These are phyloP conservation scores for Cordyceps cateniannulata DNA, from an alignment of 2,329 filamentous ascomycete species.

Conservation along the genomic window DNA sequence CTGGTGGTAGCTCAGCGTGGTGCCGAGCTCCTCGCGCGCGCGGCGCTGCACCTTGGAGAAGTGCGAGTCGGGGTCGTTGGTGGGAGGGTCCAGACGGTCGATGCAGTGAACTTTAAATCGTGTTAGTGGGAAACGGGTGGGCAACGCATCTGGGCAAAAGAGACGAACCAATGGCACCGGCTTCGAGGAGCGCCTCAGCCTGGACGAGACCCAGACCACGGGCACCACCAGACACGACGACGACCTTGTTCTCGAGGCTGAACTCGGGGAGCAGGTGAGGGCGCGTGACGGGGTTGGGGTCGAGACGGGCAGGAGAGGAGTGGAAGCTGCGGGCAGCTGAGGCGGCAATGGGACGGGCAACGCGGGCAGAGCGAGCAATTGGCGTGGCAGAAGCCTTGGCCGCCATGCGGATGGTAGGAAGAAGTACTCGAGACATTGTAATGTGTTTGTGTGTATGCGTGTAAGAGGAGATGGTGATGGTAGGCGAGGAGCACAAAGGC, in stretches of 20 bases:
- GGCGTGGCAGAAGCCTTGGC: conserved; percentile 9
- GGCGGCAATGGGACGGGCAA: conserved; percentile 10
- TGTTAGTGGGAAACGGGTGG: background rate
- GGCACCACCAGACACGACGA: conserved; percentile 70
- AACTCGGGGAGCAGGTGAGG: conserved; percentile 59
- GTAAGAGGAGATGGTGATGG: background rate
- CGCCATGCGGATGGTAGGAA: conserved; percentile 17
- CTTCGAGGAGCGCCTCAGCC: conserved; percentile 71
- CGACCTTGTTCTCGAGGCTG: conserved; percentile 64
- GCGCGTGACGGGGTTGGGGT: conserved; percentile 17
- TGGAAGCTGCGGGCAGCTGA: conserved; percentile 19
- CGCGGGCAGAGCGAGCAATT: conserved; percentile 1
- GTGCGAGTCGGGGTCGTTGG: conserved; percentile 37
- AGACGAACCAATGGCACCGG: conserved; percentile 57
- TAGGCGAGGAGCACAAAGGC: no score
- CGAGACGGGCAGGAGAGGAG: conserved; percentile 16
- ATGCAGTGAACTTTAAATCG: conserved; percentile 53
- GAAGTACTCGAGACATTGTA: conserved; percentile 22
- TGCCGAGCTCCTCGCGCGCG: conserved; percentile 58
- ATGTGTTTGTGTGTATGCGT: background rate
- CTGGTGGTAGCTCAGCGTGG: conserved; percentile 65
- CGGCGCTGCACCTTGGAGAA: conserved; percentile 60
- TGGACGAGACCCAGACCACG: conserved; percentile 73
- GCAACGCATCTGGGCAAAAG: background rate
- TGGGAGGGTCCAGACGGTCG: conserved; percentile 53